phyloP scores from a whole-genome alignment of 768 basidiomycete genomes.

The Thelephora aurantiotincta region DNA sequence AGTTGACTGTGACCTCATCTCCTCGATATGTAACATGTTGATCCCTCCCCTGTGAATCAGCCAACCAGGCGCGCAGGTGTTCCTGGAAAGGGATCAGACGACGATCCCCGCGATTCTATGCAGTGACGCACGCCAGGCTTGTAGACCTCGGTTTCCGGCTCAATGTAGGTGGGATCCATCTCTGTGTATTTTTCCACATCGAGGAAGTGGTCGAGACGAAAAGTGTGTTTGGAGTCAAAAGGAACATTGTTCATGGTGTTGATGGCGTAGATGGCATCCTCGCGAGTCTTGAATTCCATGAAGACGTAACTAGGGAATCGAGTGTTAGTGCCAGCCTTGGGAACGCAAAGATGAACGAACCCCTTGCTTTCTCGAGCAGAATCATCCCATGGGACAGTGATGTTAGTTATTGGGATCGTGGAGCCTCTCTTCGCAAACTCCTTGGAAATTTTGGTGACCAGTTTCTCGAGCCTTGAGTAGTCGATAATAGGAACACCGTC shows the following conservation, averaged over 20 bases:
- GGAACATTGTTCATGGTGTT: conserved; percentile 58
- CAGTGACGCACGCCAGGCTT: conserved; percentile 44
- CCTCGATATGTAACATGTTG: conserved; percentile 92
- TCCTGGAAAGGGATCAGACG: conserved; percentile 38
- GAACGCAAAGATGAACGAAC: conserved; percentile 27
- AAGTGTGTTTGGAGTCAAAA: conserved; percentile 80
- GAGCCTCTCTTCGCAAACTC: conserved; percentile 76
- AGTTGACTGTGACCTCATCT: conserved; percentile 80
- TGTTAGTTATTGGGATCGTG: conserved; percentile 58
- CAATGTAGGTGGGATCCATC: conserved; percentile 65
- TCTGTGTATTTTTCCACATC: conserved; percentile 77
- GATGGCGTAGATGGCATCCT: conserved; percentile 59
- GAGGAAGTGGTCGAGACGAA: conserved; percentile 75
- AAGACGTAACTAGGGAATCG: conserved; percentile 53
- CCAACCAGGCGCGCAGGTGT: conserved; percentile 91
- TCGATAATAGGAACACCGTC: conserved; percentile 91
- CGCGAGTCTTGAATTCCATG: conserved; percentile 56
- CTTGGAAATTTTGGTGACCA: conserved; percentile 69
- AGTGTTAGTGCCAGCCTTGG: conserved; percentile 1
- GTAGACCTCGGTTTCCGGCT: conserved; percentile 64
- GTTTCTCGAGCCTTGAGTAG: conserved; percentile 66
- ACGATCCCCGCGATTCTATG: background rate
- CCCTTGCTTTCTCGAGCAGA: conserved; percentile 80
- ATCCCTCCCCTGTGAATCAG: conserved; percentile 84
- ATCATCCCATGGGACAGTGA: conserved; percentile 84